phyloP scores from a whole-genome alignment of 1,139 yeast genomes.

The Kodamaea plutei region DNA sequence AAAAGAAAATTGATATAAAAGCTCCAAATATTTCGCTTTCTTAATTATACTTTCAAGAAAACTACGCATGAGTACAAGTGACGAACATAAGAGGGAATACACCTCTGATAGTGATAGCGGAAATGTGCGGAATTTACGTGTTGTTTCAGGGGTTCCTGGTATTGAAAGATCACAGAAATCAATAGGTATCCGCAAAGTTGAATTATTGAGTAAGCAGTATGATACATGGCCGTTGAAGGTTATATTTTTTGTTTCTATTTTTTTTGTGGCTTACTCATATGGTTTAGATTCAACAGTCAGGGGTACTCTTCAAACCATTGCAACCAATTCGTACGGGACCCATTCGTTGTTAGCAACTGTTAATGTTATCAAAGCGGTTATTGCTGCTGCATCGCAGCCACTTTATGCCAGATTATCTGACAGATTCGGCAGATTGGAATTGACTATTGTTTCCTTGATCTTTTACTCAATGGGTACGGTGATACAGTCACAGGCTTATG shows the following conservation, averaged over 20 bases:
- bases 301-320: constrained; percentile 45
- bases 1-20: too few species aligned
- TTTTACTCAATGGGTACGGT: constrained; percentile 69
- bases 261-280: constrained; percentile 60
- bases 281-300: constrained; percentile 61
- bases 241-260: constrained; percentile 46
- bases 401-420: constrained; percentile 68
- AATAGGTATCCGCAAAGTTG: constrained; percentile 39
- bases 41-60: too few species aligned
- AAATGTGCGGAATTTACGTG: too few species aligned
- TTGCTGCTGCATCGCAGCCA: constrained; percentile 72
- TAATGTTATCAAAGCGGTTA: constrained; percentile 56
- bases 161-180: constrained; percentile 16
- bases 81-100: too few species aligned
- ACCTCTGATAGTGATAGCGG: neutral
- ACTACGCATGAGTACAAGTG: too few species aligned
- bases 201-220: constrained; percentile 36
- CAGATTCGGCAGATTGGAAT: constrained; percentile 63
- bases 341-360: constrained; percentile 67
- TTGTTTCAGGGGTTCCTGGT: neutral
- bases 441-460: constrained; percentile 50
- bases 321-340: constrained; percentile 51
- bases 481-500: constrained; percentile 62
- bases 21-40: too few species aligned
- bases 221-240: constrained; percentile 19